Evolutionary conservation across 2,329 filamentous ascomycete species (phyloP), one percentile per base, ranked within the genome.

Genomic region (Talaromyces sp.): DNA sequence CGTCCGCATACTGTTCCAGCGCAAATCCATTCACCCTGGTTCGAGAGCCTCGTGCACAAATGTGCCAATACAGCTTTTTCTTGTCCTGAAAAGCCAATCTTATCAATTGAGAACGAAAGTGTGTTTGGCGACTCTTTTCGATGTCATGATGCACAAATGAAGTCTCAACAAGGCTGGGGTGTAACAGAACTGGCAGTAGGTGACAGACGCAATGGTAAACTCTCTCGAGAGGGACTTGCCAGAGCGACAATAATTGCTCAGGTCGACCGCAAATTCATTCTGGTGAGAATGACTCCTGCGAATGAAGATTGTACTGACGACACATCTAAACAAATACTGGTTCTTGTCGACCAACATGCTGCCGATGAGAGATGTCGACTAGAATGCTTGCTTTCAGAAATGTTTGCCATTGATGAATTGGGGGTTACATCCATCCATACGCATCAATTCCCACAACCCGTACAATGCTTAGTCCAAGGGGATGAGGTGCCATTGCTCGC

Each of bases 311-410:
- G 14, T 24, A 8, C 11, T 41, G n/a, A 67, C 50, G 41, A 50
- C 8, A 61, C 52, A 31, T 66, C 45, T 16, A 47, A 66, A 2
- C 70, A 39, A 22, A 54, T 87, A 1, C 79, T 98, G 4, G 83
- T 96, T 0, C 81, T 97, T 45, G 84, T 97, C 6, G 95, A 99
- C 72, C 95, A 99, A 73, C 95, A 99, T 74, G 95, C 95, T 0
- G 95, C 93, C 3, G 94, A 97, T 74, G 95, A 99, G 79, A 86
- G 95, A 54, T 88, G 90, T 68, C 88, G 89, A 1, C 85, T 98
- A 1, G 95, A 99, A 73, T 74, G 76, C 0, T 82, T 99, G 0
- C 87, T 96, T 74, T 67, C 73, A 27, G 82, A 86, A 2, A 77
- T 90, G 37, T 87, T 67, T 64, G 72, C 65, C 14, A 56, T 61